Evolutionary conservation across 306 rosid genomes (phyloP).

Genomic region (Alnus rubra): DNA sequence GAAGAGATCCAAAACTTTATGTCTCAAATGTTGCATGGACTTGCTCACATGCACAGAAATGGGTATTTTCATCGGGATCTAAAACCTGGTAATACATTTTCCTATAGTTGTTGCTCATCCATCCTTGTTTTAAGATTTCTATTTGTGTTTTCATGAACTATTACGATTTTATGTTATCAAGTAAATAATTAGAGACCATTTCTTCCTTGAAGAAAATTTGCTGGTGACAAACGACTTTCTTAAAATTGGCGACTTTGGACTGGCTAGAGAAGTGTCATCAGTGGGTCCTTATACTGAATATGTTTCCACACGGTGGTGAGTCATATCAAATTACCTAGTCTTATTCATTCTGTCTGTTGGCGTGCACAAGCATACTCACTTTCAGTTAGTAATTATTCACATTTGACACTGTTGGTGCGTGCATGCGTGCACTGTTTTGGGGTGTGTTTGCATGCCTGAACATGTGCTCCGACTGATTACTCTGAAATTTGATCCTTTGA

Average conservation of each 20-base stretch:
- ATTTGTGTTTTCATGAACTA: constrained; percentile 18
- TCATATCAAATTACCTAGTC: constrained; percentile 18
- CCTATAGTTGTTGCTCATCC: constrained; percentile 15
- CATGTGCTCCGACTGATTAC: neutral
- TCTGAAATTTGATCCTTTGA: neutral
- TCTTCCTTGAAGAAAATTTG: constrained; percentile 60
- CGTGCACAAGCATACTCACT: neutral
- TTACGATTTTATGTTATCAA: constrained; percentile 16
- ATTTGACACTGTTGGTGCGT: neutral
- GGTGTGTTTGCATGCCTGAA: neutral
- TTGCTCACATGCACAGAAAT: constrained; percentile 67
- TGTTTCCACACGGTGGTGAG: constrained; percentile 95
- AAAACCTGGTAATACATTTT: constrained; percentile 61
- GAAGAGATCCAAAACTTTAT: constrained; percentile 69
- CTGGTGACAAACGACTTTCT: constrained; percentile 73
- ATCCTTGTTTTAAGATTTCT: constrained; percentile 7
- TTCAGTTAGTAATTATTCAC: too few relatives aligned
- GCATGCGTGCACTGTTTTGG: neutral
- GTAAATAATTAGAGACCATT: constrained; percentile 10
- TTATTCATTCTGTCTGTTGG: neutral
- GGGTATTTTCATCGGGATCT: constrained; percentile 86
- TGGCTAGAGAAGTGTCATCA: constrained; percentile 85
- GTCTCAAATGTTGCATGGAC: constrained; percentile 72
- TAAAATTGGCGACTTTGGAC: constrained; percentile 86
- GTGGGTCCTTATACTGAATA: constrained; percentile 92